Conservation (phyloP, 2,329 filamentous ascomycete species). For the Calonectria fujianensis region DNA sequence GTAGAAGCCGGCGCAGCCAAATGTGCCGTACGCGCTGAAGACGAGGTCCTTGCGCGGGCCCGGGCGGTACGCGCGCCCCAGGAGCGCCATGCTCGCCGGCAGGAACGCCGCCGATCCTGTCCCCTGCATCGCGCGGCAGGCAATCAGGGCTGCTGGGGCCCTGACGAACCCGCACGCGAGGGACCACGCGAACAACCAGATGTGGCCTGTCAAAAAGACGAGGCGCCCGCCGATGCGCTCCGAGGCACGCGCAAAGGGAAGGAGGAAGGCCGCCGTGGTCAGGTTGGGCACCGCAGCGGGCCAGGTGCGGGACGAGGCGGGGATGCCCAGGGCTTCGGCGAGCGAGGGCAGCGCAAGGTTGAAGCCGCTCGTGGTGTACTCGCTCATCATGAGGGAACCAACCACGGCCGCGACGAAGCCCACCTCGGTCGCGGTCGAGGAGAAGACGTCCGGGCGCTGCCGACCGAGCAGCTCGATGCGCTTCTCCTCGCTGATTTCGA, state of each 20-base stretch:
- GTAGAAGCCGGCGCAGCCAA: conserved; percentile 76
- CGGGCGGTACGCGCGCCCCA: conserved; percentile 81
- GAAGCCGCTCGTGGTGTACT: conserved; percentile 87
- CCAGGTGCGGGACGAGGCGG: conserved; percentile 77
- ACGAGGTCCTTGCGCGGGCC: conserved; percentile 83
- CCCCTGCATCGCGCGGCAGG: conserved; percentile 83
- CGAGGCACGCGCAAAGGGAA: conserved; percentile 76
- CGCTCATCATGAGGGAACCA: conserved; percentile 79
- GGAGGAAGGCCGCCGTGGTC: conserved; percentile 74
- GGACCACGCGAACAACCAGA: conserved; percentile 81
- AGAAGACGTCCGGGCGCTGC: conserved; percentile 74
- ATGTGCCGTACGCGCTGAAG: conserved; percentile 75
- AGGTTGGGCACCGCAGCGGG: conserved; percentile 78
- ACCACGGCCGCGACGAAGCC: conserved; percentile 78
- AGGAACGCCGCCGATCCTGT: conserved; percentile 81
- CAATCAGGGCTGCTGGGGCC: conserved; percentile 80
- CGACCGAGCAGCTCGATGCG: conserved; percentile 77
- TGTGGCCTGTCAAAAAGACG: conserved; percentile 74
- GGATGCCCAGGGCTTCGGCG: conserved; percentile 77
- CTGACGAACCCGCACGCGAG: conserved; percentile 80
- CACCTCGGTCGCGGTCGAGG: conserved; percentile 71
- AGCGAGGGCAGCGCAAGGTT: conserved; percentile 82
- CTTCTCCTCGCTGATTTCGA: conserved; percentile 26
- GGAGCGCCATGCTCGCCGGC: conserved; percentile 81
- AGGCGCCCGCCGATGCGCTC: conserved; percentile 77